phyloP scores from a whole-genome alignment of 306 rosid species.

The Acmispon strigosus region DNA sequence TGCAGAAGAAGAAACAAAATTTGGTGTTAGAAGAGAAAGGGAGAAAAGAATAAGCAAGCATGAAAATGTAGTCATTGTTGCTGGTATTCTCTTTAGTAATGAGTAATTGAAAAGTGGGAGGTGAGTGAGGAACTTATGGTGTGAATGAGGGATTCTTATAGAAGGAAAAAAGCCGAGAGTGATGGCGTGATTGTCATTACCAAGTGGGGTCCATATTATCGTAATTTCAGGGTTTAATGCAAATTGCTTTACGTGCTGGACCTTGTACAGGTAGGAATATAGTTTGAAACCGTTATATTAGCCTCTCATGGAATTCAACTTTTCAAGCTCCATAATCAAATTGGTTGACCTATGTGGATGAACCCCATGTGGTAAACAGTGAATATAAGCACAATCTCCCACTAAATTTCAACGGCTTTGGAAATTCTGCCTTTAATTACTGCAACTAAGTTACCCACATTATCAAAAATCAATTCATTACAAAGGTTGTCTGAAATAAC shows the following conservation, averaged over 20 bases:
- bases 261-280: not conserved
- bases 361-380: too few species aligned
- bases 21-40: constrained; percentile 19
- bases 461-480: too few species aligned
- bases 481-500: too few species aligned
- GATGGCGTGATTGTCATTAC: constrained; percentile 72
- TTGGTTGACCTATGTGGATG: constrained; percentile 32
- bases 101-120: not conserved
- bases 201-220: constrained; percentile 30
- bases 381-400: too few species aligned
- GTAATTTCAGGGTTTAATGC: constrained; percentile 31
- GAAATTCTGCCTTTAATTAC: too few species aligned
- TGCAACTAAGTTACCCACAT: too few species aligned
- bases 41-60: constrained; percentile 23
- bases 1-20: constrained; percentile 30
- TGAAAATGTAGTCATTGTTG: constrained; percentile 27
- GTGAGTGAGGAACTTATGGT: not conserved
- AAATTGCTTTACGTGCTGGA: constrained; percentile 3
- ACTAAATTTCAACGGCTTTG: too few species aligned
- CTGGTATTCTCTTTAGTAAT: not conserved
- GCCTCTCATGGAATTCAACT: not conserved
- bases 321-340: constrained; percentile 30
- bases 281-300: constrained; percentile 45
- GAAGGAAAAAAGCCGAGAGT: constrained; percentile 73
- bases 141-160: constrained; percentile 24